These are phyloP conservation scores for Venustampulla echinocandica DNA, from an alignment of 495 filamentous ascomycete genomes.

Conservation along the genomic window DNA sequence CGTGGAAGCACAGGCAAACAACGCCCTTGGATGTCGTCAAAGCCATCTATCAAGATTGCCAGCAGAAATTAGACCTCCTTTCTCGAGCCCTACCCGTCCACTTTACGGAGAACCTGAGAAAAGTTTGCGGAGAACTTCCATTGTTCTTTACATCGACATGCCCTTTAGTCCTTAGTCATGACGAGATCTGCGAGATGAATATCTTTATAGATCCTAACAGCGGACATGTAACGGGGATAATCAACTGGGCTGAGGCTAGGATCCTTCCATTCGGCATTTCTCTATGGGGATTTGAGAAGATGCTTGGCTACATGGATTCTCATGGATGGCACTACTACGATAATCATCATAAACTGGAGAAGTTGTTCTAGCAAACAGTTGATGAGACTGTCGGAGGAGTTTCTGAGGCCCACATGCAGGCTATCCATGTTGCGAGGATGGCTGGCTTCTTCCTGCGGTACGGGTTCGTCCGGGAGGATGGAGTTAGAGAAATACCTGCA, in stretches of 20 bases:
- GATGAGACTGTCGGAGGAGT: background rate
- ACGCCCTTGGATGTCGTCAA: background rate
- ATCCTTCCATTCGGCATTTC: slow-evolving; percentile 33
- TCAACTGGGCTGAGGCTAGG: slow-evolving; percentile 34
- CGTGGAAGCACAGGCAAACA: background rate
- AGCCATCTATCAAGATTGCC: background rate
- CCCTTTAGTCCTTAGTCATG: slow-evolving; percentile 29
- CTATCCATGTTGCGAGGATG: background rate
- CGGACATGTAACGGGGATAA: slow-evolving; percentile 29
- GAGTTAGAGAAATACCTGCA: background rate
- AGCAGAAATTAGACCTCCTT: background rate
- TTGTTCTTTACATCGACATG: background rate
- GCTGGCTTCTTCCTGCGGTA: background rate
- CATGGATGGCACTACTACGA: slow-evolving; percentile 9
- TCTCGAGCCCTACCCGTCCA: background rate
- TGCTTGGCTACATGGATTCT: slow-evolving; percentile 15
- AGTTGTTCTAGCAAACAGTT: background rate
- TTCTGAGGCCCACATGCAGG: background rate
- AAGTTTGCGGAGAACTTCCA: background rate
- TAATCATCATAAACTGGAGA: background rate
- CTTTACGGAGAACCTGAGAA: background rate
- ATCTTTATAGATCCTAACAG: slow-evolving; percentile 27
- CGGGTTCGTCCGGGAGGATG: background rate
- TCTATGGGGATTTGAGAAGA: slow-evolving; percentile 30
- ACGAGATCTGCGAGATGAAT: slow-evolving; percentile 33